A percentile compares a stretch with the other conserved stretches of the same genome.
These are phyloP conservation scores for Boechera stricta DNA, from an alignment of 345 rosid genomes.

Conservation along the genomic window DNA sequence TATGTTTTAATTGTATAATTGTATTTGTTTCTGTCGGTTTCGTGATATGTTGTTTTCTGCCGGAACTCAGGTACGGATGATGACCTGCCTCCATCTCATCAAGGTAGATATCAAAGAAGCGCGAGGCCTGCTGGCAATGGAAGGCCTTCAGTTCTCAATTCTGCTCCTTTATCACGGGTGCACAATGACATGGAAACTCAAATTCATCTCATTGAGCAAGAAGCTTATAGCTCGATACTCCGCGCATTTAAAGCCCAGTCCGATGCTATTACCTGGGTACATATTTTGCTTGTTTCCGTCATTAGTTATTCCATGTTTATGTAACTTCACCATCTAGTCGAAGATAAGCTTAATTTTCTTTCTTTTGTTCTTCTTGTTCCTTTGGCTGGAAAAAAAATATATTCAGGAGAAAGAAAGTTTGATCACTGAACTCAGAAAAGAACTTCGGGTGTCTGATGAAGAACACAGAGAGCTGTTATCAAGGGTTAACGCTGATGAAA, in stretches of 20 bases:
- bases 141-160: constrained; percentile 66
- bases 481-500: constrained; percentile 87
- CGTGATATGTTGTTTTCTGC: constrained; percentile 15
- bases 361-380: constrained; percentile 11
- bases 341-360: constrained; percentile 9
- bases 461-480: constrained; percentile 89
- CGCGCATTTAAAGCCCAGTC: constrained; percentile 99
- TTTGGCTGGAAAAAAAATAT: not conserved
- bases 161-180: constrained; percentile 68
- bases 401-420: constrained; percentile 91
- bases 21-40: constrained; percentile 24
- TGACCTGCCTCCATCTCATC: constrained; percentile 95
- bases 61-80: constrained; percentile 89
- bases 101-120: constrained; percentile 85
- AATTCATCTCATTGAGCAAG: constrained; percentile 90
- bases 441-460: constrained; percentile 94
- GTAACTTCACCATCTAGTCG: constrained; percentile 5
- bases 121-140: constrained; percentile 80
- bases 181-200: constrained; percentile 89
- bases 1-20: constrained; percentile 8
- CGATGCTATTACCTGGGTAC: constrained; percentile 98
- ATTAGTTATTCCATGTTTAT: constrained; percentile 2
- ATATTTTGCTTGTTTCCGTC: constrained; percentile 25
- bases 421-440: constrained; percentile 95
- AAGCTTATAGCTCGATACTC: constrained; percentile 83